Evolutionary conservation across 306 rosid genomes (phyloP), one percentile per base, ranked within the genome.

Genomic region (Lablab purpureus): DNA sequence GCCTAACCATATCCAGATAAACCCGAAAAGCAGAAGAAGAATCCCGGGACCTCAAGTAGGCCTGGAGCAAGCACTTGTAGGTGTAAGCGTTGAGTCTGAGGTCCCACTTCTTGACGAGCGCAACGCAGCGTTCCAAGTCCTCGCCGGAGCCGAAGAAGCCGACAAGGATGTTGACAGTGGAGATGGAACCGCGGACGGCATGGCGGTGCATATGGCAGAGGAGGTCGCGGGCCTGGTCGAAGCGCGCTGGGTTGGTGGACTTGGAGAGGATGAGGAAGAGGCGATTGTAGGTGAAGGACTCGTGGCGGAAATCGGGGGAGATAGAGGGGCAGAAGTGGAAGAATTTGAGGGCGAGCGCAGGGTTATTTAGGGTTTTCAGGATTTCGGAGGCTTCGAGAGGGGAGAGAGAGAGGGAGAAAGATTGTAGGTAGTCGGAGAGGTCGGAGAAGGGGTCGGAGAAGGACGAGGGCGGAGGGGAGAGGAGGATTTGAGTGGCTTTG

Each of bases 51-150:
- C 98, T 86, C 77, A 95, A 59, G 79, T 88, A 87, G 10, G 98
- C 99, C 80, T 95, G 99, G 51, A 95, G 92, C 88, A 95, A 75
- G 71, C 99, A 95, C 82, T 91, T 92, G 85, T 88, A 91, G 37
- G 98, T 91, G 87, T 88, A 95, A 49, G 90, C 83, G 69, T 83
- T 92, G 87, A 92, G 76, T 32, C 62, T 87, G 54, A 95, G 83
- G 34, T 82, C 82, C 99, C 99, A 95, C 78, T 95, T 92, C 79
- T 89, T 77, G 55, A 95, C 87, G 84, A 95, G 76, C 6, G 81
- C 88, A 15, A 85, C 43, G 58, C 96, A 86, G 7, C 67, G 80
- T 17, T 87, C 88, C 62, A 95, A 22, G 60, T 92, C 96, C 19
- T 82, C 70, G 18, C 92, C 92, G 12, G n/a, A 10, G 52, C 72